Conservation (phyloP, 1,139 yeast species). For the Protomyces arabidopsidicola region DNA sequence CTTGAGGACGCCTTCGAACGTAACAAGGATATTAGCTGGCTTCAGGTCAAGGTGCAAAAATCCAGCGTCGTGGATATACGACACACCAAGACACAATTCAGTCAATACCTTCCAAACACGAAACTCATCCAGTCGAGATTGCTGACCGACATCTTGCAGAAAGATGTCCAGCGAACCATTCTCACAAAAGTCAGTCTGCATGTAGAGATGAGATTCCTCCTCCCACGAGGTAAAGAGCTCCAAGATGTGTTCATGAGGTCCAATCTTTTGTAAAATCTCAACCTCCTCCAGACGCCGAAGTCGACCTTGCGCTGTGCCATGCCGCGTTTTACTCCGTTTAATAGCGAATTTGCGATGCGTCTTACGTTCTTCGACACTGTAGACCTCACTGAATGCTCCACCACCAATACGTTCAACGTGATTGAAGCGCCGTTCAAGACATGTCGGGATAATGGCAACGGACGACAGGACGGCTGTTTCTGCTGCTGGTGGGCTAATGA, state of each 20-base stretch:
- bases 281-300: conserved; percentile 55
- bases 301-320: conserved; percentile 51
- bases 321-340: conserved; percentile 65
- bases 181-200: conserved; percentile 93
- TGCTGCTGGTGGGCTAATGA: not conserved
- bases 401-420: conserved; percentile 67
- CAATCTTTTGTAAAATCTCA: conserved; percentile 50
- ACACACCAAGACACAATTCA: conserved; percentile 72
- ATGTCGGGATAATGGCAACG: not conserved
- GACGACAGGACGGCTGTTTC: not conserved
- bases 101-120: conserved; percentile 93
- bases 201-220: conserved; percentile 63
- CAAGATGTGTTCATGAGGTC: conserved; percentile 75
- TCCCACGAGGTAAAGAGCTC: conserved; percentile 88
- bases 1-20: conserved; percentile 87
- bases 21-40: conserved; percentile 89
- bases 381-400: conserved; percentile 88
- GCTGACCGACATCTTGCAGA: conserved; percentile 70
- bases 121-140: conserved; percentile 82
- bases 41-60: conserved; percentile 82
- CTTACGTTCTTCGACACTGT: conserved; percentile 56
- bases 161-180: conserved; percentile 85
- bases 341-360: conserved; percentile 57
- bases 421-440: conserved; percentile 55
- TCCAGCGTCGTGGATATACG: conserved; percentile 70